Evolutionary conservation across 2,329 filamentous ascomycete species (phyloP), one percentile per base, ranked within the genome.

Genomic region (Neonectria faginata): DNA sequence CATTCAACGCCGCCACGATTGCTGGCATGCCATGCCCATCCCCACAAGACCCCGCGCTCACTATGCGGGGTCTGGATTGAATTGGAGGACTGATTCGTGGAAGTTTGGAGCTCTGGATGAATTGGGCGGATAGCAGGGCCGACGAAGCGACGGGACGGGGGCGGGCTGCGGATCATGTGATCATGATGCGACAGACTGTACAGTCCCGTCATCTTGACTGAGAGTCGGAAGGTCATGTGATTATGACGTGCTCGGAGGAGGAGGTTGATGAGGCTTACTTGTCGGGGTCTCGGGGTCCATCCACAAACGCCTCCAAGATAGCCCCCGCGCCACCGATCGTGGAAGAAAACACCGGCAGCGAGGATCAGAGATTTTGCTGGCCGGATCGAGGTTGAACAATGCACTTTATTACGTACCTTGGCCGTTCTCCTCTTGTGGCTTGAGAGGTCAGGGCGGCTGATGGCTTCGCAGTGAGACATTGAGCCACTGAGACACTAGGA

Each of bases 21-120:
- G 48, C 41, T 29, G 25, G 42, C 20, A 18, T 53, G 54, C 41
- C 52, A 57, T 53, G 27, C 25, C 18, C 25, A 60, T 55, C 57
- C 25, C 58, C 60, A 63, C 60, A 31, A 16, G 27, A 53, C 55
- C 60, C 60, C 60, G 55, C 55, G 60, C 25, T 57, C 57, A 39
- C 27, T 48, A 57, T 57, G 57, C 62, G 62, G 57, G 62, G 57
- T 42, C 25, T 57, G 8, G 22, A 53, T 39, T 20, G 25, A n/a
- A 14, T 50, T 31, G 25, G 39, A 3, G n/a, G 51, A 41, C 48
- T 65, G 58, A 65, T 62, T 62, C 57, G 62, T 57, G 39, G 39
- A 18, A 42, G 39, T 42, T 42, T 42, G 58, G 57, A 52, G 54
- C 42, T 41, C 33, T 42, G 58, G 20, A 52, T 14, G 41, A 33